Percentiles rank a stretch among this genome's conserved stretches.
These are phyloP conservation scores for Rosellinia necatrix DNA, from an alignment of 2,329 filamentous ascomycete species.

Conservation along the genomic window DNA sequence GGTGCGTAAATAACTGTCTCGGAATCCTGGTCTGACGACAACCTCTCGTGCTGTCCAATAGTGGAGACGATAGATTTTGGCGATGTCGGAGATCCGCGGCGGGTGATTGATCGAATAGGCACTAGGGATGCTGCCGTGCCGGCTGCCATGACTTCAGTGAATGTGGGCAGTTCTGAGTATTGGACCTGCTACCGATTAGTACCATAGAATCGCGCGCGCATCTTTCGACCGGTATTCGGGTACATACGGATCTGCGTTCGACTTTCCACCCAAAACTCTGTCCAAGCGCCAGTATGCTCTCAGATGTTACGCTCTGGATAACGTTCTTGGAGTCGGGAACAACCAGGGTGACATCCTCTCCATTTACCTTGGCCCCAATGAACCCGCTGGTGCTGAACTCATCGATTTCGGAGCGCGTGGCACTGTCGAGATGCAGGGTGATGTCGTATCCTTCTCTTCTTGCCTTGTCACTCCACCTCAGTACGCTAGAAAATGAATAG, in stretches of 20 bases:
- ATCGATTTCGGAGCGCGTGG: slow-evolving; percentile 81
- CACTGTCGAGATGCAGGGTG: slow-evolving; percentile 89
- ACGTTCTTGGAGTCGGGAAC: slow-evolving; percentile 88
- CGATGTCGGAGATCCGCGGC: slow-evolving; percentile 52
- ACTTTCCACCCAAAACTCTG: slow-evolving; percentile 81
- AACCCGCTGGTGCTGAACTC: slow-evolving; percentile 97
- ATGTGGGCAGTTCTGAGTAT: slow-evolving; percentile 60
- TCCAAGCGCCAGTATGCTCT: slow-evolving; percentile 77
- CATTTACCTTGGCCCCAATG: slow-evolving; percentile 73
- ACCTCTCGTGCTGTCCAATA: slow-evolving; percentile 43
- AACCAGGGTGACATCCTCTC: slow-evolving; percentile 69
- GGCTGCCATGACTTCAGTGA: slow-evolving; percentile 82
- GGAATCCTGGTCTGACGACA: slow-evolving; percentile 44
- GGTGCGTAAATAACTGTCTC: slow-evolving; percentile 62
- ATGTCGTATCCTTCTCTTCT: slow-evolving; percentile 84
- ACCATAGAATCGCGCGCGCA: background rate
- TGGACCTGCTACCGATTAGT: slow-evolving; percentile 56
- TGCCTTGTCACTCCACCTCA: slow-evolving; percentile 85
- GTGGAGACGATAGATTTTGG: slow-evolving; percentile 46
- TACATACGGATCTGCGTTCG: slow-evolving; percentile 70
- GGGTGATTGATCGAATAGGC: slow-evolving; percentile 87
- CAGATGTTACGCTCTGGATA: slow-evolving; percentile 72
- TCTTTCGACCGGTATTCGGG: background rate
- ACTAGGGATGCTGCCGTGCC: slow-evolving; percentile 91
- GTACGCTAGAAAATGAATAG: slow-evolving; percentile 53